Conservation (phyloP, 2,329 filamentous ascomycete genomes). For the Rutstroemia sp. region DNA sequence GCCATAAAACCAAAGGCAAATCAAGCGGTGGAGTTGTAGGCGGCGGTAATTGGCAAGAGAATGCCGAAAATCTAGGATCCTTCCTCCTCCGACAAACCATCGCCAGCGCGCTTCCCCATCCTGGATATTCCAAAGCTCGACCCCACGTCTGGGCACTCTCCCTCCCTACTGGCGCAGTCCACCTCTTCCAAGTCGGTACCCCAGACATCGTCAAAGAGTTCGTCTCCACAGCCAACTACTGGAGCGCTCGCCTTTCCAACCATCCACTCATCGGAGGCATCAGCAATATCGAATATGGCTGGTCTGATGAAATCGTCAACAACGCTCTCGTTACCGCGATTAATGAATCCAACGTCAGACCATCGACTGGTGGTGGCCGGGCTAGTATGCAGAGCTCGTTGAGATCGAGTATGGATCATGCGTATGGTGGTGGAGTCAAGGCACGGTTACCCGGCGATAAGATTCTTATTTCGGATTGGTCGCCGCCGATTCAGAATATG, state of each 20-base stretch:
- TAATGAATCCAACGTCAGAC: constrained; percentile 36
- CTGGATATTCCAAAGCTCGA: constrained; percentile 84
- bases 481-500: constrained; percentile 83
- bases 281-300: constrained; percentile 96
- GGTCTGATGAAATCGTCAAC: constrained; percentile 76
- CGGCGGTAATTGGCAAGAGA: constrained; percentile 97
- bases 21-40: constrained; percentile 63
- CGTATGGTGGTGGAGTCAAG: constrained; percentile 18
- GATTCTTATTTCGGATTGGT: constrained; percentile 79
- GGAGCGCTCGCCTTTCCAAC: constrained; percentile 89
- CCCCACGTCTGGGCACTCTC: constrained; percentile 94
- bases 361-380: constrained; percentile 24
- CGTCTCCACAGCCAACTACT: constrained; percentile 92
- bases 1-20: constrained; percentile 55
- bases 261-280: constrained; percentile 89
- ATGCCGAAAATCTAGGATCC: constrained; percentile 79
- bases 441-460: constrained; percentile 76
- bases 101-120: constrained; percentile 79
- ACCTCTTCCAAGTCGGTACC: constrained; percentile 97
- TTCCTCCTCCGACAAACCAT: constrained; percentile 89
- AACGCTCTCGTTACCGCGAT: constrained; percentile 39
- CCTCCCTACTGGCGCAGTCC: constrained; percentile 85
- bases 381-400: constrained; percentile 51
- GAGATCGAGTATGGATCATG: constrained; percentile 48
- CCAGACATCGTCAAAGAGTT: constrained; percentile 93